phyloP scores from a whole-genome alignment of 768 basidiomycete species.

The Mycena leptocephala region DNA sequence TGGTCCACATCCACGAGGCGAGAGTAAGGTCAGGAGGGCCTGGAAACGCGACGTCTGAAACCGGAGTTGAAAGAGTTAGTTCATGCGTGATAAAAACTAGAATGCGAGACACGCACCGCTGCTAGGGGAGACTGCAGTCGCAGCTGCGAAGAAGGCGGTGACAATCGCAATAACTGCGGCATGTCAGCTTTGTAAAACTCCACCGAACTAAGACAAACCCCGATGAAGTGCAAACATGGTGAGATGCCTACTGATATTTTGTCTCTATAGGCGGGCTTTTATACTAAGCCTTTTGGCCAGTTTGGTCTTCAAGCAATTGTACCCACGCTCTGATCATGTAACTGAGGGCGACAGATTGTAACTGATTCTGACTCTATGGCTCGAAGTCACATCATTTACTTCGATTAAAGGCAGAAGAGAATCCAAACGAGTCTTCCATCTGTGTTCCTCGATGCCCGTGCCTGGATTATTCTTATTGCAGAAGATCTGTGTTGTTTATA shows the following conservation, averaged over 20 bases:
- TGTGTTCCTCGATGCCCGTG: too few relatives aligned
- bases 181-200: not conserved
- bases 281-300: not conserved
- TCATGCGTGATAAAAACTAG: not conserved
- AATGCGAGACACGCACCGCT: not conserved
- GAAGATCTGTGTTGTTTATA: too few relatives aligned
- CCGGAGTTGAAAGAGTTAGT: not conserved
- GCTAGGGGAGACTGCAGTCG: not conserved
- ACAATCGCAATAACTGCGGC: not conserved
- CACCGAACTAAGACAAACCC: not conserved
- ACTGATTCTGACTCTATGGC: too few relatives aligned
- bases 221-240: not conserved
- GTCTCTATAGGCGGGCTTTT: not conserved
- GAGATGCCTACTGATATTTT: not conserved
- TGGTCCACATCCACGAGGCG: constrained; percentile 5
- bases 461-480: too few relatives aligned
- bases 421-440: too few relatives aligned
- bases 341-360: not conserved
- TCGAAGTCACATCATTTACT: too few relatives aligned
- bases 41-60: not conserved
- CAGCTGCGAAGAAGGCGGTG: not conserved
- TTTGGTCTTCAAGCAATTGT: not conserved
- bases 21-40: not conserved
- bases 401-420: too few relatives aligned
- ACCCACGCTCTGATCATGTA: not conserved